These are phyloP conservation scores for Lactarius tabidus DNA, from an alignment of 768 basidiomycete species.

Conservation along the genomic window DNA sequence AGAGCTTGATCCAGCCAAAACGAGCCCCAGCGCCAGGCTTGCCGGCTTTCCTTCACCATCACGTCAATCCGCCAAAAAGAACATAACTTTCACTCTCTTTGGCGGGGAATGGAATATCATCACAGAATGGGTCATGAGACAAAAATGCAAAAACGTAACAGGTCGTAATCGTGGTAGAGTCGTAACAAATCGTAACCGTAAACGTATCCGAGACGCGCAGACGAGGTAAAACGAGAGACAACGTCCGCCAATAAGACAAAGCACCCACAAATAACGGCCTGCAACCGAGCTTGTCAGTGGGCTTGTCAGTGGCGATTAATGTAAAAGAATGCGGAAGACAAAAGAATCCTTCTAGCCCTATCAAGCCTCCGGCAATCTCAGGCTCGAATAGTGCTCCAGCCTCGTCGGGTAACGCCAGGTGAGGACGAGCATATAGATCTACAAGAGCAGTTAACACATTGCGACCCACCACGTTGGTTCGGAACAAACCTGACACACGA, in stretches of 20 bases:
- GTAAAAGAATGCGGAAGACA: background rate
- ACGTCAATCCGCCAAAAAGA: constrained; percentile 22
- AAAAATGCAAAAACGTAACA: constrained; percentile 20
- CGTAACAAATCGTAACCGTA: constrained; percentile 31
- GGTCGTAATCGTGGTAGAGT: constrained; percentile 29
- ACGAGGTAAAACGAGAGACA: constrained; percentile 30
- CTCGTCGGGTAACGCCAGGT: constrained; percentile 70
- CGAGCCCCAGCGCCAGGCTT: constrained; percentile 17
- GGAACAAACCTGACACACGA: constrained; percentile 56
- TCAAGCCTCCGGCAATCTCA: constrained; percentile 55
- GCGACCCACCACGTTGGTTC: constrained; percentile 17
- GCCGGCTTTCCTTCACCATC: constrained; percentile 18
- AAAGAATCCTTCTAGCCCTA: constrained; percentile 45
- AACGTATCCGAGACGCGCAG: constrained; percentile 34
- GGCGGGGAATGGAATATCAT: constrained; percentile 15
- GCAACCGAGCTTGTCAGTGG: constrained; percentile 21
- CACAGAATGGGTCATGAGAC: constrained; percentile 21
- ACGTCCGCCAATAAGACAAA: constrained; percentile 30
- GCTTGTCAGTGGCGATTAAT: constrained; percentile 18
- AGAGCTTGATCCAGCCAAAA: constrained; percentile 22
- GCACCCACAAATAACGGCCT: constrained; percentile 37
- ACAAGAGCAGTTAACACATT: constrained; percentile 17
- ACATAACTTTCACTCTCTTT: constrained; percentile 17
- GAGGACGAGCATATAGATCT: constrained; percentile 77
- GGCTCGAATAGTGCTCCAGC: constrained; percentile 58